Percentiles rank a stretch among this genome's conserved stretches.
phyloP scores from a whole-genome alignment of 768 basidiomycete genomes.

The Phanerochaete carnosa region DNA sequence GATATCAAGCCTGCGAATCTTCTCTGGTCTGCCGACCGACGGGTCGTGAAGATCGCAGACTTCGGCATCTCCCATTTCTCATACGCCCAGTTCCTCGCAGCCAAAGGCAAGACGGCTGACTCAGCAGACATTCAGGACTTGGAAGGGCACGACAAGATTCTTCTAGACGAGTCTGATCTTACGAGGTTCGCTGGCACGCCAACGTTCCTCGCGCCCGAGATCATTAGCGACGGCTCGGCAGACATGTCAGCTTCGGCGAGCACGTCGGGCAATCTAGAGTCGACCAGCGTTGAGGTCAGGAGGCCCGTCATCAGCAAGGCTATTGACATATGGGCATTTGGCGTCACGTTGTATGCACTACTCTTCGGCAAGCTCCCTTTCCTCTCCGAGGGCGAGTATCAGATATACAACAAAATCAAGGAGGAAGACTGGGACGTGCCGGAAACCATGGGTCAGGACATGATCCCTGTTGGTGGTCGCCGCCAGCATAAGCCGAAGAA shows the following conservation, averaged over 20 bases:
- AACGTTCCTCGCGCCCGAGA: constrained; percentile 94
- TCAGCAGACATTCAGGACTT: not conserved
- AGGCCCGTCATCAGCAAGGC: constrained; percentile 78
- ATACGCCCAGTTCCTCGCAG: constrained; percentile 76
- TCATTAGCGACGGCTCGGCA: constrained; percentile 59
- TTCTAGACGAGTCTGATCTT: constrained; percentile 82
- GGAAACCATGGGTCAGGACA: constrained; percentile 69
- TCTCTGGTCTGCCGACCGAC: constrained; percentile 82
- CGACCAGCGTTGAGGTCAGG: constrained; percentile 27
- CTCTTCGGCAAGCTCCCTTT: constrained; percentile 89
- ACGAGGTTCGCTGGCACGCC: constrained; percentile 93
- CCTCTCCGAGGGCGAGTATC: constrained; percentile 60
- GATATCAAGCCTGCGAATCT: constrained; percentile 99
- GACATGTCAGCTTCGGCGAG: constrained; percentile 14
- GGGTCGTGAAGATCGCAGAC: constrained; percentile 94
- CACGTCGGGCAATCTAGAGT: constrained; percentile 33
- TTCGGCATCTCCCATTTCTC: constrained; percentile 98
- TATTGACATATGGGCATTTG: constrained; percentile 97
- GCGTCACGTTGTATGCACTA: constrained; percentile 92
- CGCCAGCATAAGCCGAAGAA: constrained; percentile 30
- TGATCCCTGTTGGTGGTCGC: constrained; percentile 60
- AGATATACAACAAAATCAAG: constrained; percentile 77
- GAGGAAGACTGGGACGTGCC: constrained; percentile 70
- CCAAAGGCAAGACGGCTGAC: constrained; percentile 45
- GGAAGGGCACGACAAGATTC: constrained; percentile 50